Conservation (phyloP, 352 stramenopile species). For the Pythium apleroticum region DNA sequence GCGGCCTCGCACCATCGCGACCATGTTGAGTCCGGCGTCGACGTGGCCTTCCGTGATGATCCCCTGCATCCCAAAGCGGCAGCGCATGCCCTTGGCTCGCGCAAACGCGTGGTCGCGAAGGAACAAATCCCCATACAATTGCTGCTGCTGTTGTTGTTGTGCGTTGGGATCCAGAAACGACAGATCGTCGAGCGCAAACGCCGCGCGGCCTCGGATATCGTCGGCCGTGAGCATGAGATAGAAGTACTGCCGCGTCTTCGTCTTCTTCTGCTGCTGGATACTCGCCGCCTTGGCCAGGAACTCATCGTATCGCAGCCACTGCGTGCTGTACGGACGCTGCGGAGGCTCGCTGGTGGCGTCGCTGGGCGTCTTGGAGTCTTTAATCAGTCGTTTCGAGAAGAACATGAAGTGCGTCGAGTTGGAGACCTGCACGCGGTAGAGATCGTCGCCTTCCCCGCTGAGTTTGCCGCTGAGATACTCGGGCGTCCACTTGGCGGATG, state of each 20-base stretch:
- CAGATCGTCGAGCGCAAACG: slow-evolving; percentile 87
- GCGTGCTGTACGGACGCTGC: slow-evolving; percentile 38
- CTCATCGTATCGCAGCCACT: slow-evolving; percentile 60
- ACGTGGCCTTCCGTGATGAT: slow-evolving; percentile 94
- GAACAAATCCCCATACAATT: slow-evolving; percentile 53
- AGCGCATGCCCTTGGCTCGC: slow-evolving; percentile 54
- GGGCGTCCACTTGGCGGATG: slow-evolving; percentile 83
- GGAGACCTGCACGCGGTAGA: slow-evolving; percentile 63
- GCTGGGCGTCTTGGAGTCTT: slow-evolving; percentile 19
- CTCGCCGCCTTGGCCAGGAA: slow-evolving; percentile 41
- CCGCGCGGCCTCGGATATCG: slow-evolving; percentile 37
- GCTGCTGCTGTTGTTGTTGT: slow-evolving; percentile 27
- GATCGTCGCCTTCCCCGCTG: slow-evolving; percentile 18
- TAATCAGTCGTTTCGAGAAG: slow-evolving; percentile 49
- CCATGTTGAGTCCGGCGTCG: slow-evolving; percentile 93
- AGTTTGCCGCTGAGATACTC: slow-evolving; percentile 64
- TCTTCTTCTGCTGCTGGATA: background rate
- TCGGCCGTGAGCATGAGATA: slow-evolving; percentile 62
- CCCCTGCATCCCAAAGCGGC: slow-evolving; percentile 90
- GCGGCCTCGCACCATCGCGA: slow-evolving; percentile 88
- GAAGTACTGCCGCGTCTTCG: slow-evolving; percentile 37
- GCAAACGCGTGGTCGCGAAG: slow-evolving; percentile 40
- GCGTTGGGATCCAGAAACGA: slow-evolving; percentile 88
- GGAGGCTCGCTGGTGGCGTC: slow-evolving; percentile 26
- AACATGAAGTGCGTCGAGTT: slow-evolving; percentile 96